phyloP scores from a whole-genome alignment of 345 rosid genomes.

The Populus alba region DNA sequence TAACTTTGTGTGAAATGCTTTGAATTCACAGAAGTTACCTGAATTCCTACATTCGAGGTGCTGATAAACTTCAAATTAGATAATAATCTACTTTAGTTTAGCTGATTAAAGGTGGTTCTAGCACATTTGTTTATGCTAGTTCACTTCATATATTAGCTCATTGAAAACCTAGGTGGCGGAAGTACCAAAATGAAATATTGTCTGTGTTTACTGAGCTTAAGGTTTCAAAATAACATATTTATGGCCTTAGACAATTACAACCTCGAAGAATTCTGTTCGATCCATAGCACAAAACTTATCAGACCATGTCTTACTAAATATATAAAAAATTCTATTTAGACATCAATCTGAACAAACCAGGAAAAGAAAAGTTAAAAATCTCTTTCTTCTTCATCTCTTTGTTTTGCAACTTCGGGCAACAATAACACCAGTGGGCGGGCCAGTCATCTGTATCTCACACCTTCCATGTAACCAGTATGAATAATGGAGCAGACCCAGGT shows the following conservation, averaged over 20 bases:
- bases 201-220: background rate
- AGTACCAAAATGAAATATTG: background rate
- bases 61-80: background rate
- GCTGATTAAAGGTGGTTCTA: background rate
- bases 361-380: background rate
- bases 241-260: background rate
- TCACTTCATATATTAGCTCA: background rate
- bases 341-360: conserved; percentile 17
- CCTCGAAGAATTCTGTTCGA: background rate
- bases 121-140: background rate
- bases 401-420: conserved; percentile 59
- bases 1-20: background rate
- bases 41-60: background rate
- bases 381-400: conserved; percentile 41
- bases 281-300: background rate
- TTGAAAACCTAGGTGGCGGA: background rate
- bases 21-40: background rate
- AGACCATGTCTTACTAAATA: background rate
- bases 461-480: conserved; percentile 73
- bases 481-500: conserved; percentile 62
- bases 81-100: background rate
- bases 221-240: conserved; percentile 1
- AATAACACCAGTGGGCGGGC: conserved; percentile 77
- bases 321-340: background rate
- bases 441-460: conserved; percentile 61